A percentile compares a stretch with the other conserved stretches of the same genome.
These are phyloP conservation scores for Pyrenophora seminiperda DNA, from an alignment of 2,329 filamentous ascomycete genomes.

Conservation along the genomic window DNA sequence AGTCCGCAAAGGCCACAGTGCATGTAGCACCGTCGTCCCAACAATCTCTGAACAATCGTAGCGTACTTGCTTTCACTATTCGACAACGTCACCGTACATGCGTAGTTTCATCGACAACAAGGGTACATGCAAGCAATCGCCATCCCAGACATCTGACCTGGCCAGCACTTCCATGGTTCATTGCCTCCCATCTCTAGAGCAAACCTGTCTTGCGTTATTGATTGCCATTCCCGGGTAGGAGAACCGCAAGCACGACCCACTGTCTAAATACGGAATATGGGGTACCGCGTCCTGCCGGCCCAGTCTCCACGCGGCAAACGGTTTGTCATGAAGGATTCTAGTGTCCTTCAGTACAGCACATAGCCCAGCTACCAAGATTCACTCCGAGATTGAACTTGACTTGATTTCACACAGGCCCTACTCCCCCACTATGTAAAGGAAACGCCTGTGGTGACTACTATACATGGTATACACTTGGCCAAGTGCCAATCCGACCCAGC, in stretches of 20 bases:
- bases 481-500: background rate
- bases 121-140: constrained; percentile 6
- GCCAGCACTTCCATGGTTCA: background rate
- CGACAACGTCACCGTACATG: constrained; percentile 13
- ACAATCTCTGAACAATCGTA: constrained; percentile 6
- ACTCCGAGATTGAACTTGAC: background rate
- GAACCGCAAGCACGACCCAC: too few relatives aligned
- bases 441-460: background rate
- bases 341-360: too few relatives aligned
- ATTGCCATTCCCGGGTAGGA: too few relatives aligned
- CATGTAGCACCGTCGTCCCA: constrained; percentile 14
- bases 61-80: constrained; percentile 7
- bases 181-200: background rate
- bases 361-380: too few relatives aligned
- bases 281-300: background rate
- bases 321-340: too few relatives aligned
- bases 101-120: constrained; percentile 1
- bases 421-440: background rate
- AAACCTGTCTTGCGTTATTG: background rate
- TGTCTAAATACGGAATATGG: background rate
- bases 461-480: constrained; percentile 5
- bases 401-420: background rate
- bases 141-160: background rate
- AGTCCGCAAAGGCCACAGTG: constrained; percentile 3
- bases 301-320: background rate